phyloP scores from a whole-genome alignment of 2,329 filamentous ascomycete species.

The Tolypocladium ovalisporum region DNA sequence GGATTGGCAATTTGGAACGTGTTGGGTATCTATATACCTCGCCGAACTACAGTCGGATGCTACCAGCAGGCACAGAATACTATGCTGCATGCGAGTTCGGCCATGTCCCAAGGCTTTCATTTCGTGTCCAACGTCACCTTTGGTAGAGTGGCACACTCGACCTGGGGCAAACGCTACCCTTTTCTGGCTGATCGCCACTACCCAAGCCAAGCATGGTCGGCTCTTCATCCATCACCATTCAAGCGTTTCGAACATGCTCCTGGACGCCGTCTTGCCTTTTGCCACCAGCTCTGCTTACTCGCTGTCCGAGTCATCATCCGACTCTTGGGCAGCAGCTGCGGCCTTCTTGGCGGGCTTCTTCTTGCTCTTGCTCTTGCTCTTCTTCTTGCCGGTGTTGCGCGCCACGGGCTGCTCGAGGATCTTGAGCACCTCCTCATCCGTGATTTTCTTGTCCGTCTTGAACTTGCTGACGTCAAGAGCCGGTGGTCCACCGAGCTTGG shows the following conservation, averaged over 20 bases:
- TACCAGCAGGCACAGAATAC: neutral
- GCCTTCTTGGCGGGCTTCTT: conserved; percentile 43
- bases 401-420: conserved; percentile 82
- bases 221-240: neutral
- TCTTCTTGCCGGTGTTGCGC: conserved; percentile 84
- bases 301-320: conserved; percentile 19
- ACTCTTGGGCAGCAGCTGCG: conserved; percentile 16
- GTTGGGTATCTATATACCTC: conserved; percentile 7
- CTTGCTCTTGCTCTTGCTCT: conserved; percentile 84
- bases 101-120: neutral
- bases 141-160: neutral
- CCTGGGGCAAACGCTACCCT: neutral
- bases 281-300: conserved; percentile 3
- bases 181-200: neutral
- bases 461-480: conserved; percentile 68
- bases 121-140: neutral
- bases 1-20: conserved; percentile 3
- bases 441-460: conserved; percentile 97
- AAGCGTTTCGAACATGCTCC: neutral
- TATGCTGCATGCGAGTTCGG: neutral
- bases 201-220: neutral
- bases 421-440: conserved; percentile 88
- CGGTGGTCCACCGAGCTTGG: conserved; percentile 69
- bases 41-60: conserved; percentile 3
- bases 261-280: neutral